phyloP scores from a whole-genome alignment of 2,329 filamentous ascomycete genomes.

The Mycosphaerella arachidis region DNA sequence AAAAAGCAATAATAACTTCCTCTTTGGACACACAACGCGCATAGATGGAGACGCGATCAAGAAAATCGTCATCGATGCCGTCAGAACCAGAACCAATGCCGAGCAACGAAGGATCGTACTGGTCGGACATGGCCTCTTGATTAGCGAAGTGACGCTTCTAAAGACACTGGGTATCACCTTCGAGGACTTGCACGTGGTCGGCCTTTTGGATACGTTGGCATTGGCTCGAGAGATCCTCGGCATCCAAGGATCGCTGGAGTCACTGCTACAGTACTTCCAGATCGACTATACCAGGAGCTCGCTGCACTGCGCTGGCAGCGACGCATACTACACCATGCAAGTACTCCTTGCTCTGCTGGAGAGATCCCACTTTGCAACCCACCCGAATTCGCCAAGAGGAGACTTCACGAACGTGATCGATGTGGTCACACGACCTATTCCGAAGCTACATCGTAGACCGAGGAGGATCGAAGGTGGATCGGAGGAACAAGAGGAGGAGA shows the following conservation, averaged over 20 bases:
- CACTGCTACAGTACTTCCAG: background rate
- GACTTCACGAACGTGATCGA: background rate
- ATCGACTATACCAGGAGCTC: background rate
- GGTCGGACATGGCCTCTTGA: background rate
- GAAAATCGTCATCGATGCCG: background rate
- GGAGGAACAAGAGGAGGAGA: background rate
- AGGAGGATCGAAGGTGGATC: background rate
- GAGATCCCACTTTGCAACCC: background rate
- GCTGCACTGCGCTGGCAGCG: slow-evolving; percentile 1
- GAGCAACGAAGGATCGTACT: background rate
- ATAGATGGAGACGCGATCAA: background rate
- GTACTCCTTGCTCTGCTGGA: background rate
- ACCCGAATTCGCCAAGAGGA: background rate
- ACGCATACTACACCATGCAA: slow-evolving; percentile 3
- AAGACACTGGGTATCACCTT: background rate
- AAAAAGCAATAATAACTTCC: background rate
- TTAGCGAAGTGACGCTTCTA: background rate
- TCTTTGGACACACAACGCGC: background rate
- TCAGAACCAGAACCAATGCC: background rate
- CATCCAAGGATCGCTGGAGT: background rate
- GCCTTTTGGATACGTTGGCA: background rate
- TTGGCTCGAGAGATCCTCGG: background rate
- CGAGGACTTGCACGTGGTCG: background rate
- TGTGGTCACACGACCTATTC: background rate
- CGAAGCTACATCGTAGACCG: background rate